Evolutionary conservation across 352 stramenopile genomes (phyloP).

Genomic region (Pythium aquatile): DNA sequence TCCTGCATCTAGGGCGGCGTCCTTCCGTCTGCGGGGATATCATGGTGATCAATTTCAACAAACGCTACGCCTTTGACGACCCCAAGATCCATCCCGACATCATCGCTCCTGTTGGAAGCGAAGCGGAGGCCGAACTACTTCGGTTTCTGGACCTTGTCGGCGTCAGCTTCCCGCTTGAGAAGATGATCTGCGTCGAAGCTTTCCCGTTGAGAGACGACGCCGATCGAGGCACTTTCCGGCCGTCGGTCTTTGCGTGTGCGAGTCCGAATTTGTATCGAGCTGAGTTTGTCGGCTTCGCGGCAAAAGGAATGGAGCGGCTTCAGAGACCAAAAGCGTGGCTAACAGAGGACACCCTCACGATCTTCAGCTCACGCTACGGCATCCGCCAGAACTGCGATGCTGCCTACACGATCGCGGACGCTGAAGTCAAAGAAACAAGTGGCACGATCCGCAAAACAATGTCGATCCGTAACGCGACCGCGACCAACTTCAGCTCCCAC

Average conservation of each 20-base stretch:
- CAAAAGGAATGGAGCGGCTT: background rate
- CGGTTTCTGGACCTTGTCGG: slow-evolving; percentile 14
- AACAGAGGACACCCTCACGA: slow-evolving; percentile 13
- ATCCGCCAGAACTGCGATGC: slow-evolving; percentile 17
- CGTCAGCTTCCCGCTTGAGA: slow-evolving; percentile 13
- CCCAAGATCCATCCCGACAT: background rate
- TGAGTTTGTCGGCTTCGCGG: slow-evolving; percentile 14
- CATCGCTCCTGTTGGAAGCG: slow-evolving; percentile 8
- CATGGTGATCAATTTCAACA: slow-evolving; percentile 16
- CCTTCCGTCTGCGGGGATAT: slow-evolving; percentile 8
- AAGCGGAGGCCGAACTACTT: slow-evolving; percentile 14
- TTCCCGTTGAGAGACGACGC: background rate
- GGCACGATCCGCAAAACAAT: background rate
- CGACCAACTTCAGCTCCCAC: slow-evolving; percentile 20
- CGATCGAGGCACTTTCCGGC: background rate
- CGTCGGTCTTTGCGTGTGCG: slow-evolving; percentile 9
- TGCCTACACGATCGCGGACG: slow-evolving; percentile 8
- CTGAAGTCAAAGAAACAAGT: background rate
- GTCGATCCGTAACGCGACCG: background rate
- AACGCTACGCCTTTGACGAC: slow-evolving; percentile 12
- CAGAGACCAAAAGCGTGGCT: slow-evolving; percentile 13
- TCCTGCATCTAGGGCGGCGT: slow-evolving; percentile 8
- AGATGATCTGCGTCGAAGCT: slow-evolving; percentile 16
- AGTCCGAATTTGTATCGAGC: slow-evolving; percentile 15
- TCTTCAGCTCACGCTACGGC: slow-evolving; percentile 7